Evolutionary conservation across 352 stramenopile genomes (phyloP), one percentile per base, ranked within the genome.

Genomic region (Phytophthora nicotianae): DNA sequence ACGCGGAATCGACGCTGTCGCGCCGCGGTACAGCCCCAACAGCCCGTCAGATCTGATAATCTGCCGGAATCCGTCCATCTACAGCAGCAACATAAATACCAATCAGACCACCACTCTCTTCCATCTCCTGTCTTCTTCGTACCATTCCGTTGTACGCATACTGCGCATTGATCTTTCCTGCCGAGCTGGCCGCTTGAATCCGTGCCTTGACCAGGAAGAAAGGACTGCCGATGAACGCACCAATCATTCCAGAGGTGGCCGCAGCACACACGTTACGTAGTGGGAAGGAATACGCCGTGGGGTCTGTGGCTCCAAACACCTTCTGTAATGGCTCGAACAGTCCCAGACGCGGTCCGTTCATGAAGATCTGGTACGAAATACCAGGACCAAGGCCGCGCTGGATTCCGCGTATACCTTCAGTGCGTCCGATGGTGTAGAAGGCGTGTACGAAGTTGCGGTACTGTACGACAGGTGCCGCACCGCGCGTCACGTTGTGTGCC

Each of bases 81-180:
- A 58, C 33, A 67, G 24, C 26, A 59, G 29, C 43, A 52, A 32
- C 24, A 10, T 11, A 40, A 24, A 0, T 26, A 33, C 46, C 2
- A 24, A 38, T 62, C 35, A 70, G 38, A 14, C 43, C 58, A 17
- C 19, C 33, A 32, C 27, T 2, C 17, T 50, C 4, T 21, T 21
- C 14, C 17, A 21, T 4, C 26, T 4, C 17, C 24, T 24, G 26
- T 42, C 14, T 48, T 24, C 19, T 20, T 47, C 55, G 17, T 75
- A 95, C 87, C 86, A 93, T 93, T 70, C 83, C 78, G 3, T 67
- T 82, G 68, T 96, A 96, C 6, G 87, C 70, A 52, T 96, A 96
- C 53, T 94, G 86, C 6, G 85, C 70, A 66, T 96, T 94, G 45
- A 93, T 87, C 13, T 79, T 89, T 16, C 77, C 81, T 0, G 72